These are phyloP conservation scores for Alectoria sarmentosa DNA, from an alignment of 495 filamentous ascomycete genomes.

Conservation along the genomic window DNA sequence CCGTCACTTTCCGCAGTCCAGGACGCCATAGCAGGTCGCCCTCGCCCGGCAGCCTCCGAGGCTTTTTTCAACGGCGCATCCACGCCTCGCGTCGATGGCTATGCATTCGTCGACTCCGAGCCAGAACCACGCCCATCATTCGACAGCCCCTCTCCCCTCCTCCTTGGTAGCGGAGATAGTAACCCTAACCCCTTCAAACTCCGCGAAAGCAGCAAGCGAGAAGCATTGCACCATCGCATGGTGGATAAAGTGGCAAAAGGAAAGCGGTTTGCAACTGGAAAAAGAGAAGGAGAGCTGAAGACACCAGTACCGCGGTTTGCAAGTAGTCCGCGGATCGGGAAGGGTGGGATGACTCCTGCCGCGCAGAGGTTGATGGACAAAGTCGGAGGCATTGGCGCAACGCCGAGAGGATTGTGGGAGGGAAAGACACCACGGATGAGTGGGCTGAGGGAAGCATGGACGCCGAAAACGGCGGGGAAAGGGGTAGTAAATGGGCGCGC, in stretches of 20 bases:
- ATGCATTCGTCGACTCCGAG: slow-evolving; percentile 85
- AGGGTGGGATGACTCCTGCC: slow-evolving; percentile 57
- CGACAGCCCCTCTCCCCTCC: slow-evolving; percentile 24
- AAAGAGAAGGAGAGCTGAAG: slow-evolving; percentile 41
- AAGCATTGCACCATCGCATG: slow-evolving; percentile 82
- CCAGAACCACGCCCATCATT: slow-evolving; percentile 40
- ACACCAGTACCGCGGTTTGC: slow-evolving; percentile 64
- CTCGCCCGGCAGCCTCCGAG: slow-evolving; percentile 58
- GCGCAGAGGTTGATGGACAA: slow-evolving; percentile 68
- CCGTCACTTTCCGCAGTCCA: slow-evolving; percentile 80
- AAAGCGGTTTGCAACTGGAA: slow-evolving; percentile 48
- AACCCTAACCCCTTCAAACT: slow-evolving; percentile 80
- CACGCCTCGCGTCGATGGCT: slow-evolving; percentile 86
- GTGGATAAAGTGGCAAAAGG: slow-evolving; percentile 75
- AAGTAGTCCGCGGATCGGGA: slow-evolving; percentile 58
- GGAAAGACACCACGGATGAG: slow-evolving; percentile 38
- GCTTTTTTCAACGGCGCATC: slow-evolving; percentile 58
- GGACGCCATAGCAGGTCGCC: slow-evolving; percentile 76
- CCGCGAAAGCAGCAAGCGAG: slow-evolving; percentile 64
- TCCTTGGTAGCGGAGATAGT: slow-evolving; percentile 52
- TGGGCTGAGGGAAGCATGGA: slow-evolving; percentile 48
- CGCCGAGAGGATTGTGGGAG: slow-evolving; percentile 30
- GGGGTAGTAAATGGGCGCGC: neutral
- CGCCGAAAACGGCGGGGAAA: slow-evolving; percentile 31
- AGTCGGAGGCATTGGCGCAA: slow-evolving; percentile 46